Conservation (phyloP, 176 grass and related monocot genomes). For the sorghum (Sorghum bicolor) region Sorghum_bicolor_NCBIv3 NC_012871.2:20713001-20713500, state of each 20-base stretch:
- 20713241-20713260: conserved; percentile 58
- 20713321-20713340: background rate
- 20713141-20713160: conserved; percentile 58
- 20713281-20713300: background rate
- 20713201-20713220: background rate
- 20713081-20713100: conserved; percentile 26
- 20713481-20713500: background rate
- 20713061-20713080: conserved; percentile 61
- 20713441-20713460: background rate
- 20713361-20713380: background rate
- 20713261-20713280: conserved; percentile 36
- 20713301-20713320: background rate
- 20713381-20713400: too few relatives aligned
- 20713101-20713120: conserved; percentile 50
- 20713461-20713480: background rate
- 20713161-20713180: conserved; percentile 54
- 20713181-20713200: conserved; percentile 49
- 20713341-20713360: conserved; percentile 15
- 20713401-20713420: background rate
- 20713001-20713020: conserved; percentile 46
- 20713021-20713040: conserved; percentile 33
- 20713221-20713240: conserved; percentile 21
- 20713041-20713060: conserved; percentile 50
- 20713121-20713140: conserved; percentile 50
- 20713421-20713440: background rate